phyloP scores from a whole-genome alignment of 2,329 filamentous ascomycete species.

The Lasiodiplodia theobromae region DNA sequence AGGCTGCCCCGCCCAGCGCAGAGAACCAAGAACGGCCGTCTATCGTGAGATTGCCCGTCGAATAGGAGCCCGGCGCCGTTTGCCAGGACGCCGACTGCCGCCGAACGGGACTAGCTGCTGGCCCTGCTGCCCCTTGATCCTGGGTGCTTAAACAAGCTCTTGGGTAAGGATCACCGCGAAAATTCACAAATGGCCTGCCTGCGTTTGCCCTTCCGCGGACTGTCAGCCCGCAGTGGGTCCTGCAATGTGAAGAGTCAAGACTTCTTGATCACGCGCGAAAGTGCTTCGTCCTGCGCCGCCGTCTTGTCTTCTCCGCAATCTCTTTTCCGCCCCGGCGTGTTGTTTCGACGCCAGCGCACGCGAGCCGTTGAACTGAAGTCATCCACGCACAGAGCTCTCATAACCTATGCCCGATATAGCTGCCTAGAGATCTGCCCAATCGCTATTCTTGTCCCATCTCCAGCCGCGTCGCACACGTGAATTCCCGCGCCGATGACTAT shows the following conservation, averaged over 20 bases:
- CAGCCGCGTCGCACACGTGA: background rate
- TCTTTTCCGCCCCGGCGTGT: background rate
- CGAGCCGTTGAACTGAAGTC: constrained; percentile 17
- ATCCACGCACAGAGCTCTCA: constrained; percentile 14
- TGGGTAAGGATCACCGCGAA: constrained; percentile 23
- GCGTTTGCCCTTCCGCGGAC: background rate
- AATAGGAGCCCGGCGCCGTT: constrained; percentile 22
- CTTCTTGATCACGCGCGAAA: constrained; percentile 28
- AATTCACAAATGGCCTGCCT: constrained; percentile 11
- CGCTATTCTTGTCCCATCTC: background rate
- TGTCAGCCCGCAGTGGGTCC: constrained; percentile 11
- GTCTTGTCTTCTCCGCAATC: constrained; percentile 20
- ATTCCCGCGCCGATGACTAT: constrained; percentile 6
- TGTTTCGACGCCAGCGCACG: constrained; percentile 19
- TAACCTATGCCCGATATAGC: constrained; percentile 23
- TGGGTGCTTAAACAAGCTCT: constrained; percentile 8
- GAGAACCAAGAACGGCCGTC: constrained; percentile 15
- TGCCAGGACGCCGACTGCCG: constrained; percentile 26
- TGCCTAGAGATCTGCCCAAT: constrained; percentile 1
- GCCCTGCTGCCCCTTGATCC: constrained; percentile 27
- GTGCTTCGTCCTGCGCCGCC: constrained; percentile 14
- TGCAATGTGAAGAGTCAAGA: constrained; percentile 25
- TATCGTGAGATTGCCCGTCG: constrained; percentile 26
- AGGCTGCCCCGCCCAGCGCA: constrained; percentile 6
- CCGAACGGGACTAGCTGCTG: constrained; percentile 27